Percentiles rank a stretch among this genome's conserved stretches.
phyloP scores from a whole-genome alignment of 805 yeast species.

The Naumovozyma dairenensis region DNA sequence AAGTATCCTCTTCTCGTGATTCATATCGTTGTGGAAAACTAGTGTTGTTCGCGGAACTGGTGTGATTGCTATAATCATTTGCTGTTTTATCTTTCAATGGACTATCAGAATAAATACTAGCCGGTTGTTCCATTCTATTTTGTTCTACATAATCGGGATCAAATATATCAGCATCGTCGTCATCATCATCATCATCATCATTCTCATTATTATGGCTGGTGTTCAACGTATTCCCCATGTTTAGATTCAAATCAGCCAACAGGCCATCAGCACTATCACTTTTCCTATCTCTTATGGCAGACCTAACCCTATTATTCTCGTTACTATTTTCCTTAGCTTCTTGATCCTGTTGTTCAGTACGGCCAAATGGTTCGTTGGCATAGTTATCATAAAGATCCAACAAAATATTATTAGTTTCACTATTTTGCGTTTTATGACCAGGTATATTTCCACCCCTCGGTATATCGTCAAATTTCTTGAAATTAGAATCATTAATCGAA shows the following conservation, averaged over 20 bases:
- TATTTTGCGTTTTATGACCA: constrained; percentile 1
- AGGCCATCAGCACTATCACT: neutral
- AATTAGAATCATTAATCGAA: constrained; percentile 9
- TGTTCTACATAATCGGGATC: constrained; percentile 22
- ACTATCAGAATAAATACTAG: constrained; percentile 2
- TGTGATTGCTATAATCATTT: too few species aligned
- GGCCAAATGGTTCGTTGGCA: constrained; percentile 10
- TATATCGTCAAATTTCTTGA: constrained; percentile 3
- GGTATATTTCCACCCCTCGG: neutral
- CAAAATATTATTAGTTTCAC: constrained; percentile 6
- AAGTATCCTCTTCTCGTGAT: too few species aligned
- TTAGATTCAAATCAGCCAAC: neutral
- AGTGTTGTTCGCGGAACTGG: too few species aligned
- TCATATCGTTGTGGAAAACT: too few species aligned
- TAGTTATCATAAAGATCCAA: constrained; percentile 16
- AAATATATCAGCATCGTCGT: constrained; percentile 16
- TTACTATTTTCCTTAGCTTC: neutral
- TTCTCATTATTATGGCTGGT: constrained; percentile 1
- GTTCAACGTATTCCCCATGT: neutral
- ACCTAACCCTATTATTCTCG: neutral
- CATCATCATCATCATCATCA: constrained; percentile 1
- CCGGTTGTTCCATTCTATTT: constrained; percentile 11
- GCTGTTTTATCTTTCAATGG: neutral
- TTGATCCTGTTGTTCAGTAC: neutral
- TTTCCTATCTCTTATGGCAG: neutral